These are phyloP conservation scores for Russula dissimulans DNA, from an alignment of 768 basidiomycete genomes.

Conservation along the genomic window DNA sequence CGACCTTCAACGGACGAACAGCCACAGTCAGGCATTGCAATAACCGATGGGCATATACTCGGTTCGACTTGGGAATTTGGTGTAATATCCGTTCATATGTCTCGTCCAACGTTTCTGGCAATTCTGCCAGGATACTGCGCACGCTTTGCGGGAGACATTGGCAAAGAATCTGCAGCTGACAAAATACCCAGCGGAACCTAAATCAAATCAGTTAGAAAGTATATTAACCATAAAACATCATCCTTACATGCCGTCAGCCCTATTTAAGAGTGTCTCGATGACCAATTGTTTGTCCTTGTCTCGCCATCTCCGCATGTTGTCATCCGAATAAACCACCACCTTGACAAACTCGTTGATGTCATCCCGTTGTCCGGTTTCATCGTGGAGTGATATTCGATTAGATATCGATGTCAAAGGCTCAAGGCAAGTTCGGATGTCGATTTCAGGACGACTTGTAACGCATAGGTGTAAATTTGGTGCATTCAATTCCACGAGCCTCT, in stretches of 20 bases:
- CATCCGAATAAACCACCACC: not conserved
- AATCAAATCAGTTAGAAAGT: not conserved
- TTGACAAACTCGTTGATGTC: not conserved
- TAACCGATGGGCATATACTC: not conserved
- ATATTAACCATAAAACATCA: not conserved
- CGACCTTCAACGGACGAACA: not conserved
- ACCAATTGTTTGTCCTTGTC: not conserved
- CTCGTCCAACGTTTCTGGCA: not conserved
- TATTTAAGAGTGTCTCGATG: not conserved
- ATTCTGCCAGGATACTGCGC: not conserved
- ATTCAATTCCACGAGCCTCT: not conserved
- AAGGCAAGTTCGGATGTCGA: not conserved
- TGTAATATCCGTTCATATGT: not conserved
- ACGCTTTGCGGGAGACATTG: not conserved
- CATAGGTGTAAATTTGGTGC: not conserved
- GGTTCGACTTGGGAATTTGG: not conserved
- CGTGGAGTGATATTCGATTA: not conserved
- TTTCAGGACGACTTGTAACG: not conserved
- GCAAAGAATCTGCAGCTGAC: not conserved
- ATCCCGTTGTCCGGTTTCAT: not conserved
- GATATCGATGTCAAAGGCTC: not conserved
- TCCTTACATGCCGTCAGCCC: constrained; percentile 2
- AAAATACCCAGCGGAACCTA: constrained; percentile 5
- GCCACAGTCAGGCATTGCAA: not conserved
- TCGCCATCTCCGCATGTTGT: not conserved